Evolutionary conservation across 805 yeast species (phyloP), one percentile per base, ranked within the genome.

Genomic region (Nakazawaea siamensis): DNA sequence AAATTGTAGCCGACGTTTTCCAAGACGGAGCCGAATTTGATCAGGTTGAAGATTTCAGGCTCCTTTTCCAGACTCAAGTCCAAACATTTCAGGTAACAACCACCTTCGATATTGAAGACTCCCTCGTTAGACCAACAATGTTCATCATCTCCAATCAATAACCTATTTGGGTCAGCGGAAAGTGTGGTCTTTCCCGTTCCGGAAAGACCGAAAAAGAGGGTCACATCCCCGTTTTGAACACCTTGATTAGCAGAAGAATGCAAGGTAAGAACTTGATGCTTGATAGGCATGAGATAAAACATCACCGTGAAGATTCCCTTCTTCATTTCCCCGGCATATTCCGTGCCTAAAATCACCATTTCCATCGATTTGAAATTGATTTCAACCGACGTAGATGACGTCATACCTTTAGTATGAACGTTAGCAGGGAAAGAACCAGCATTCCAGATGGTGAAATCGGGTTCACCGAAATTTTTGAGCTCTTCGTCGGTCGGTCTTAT

Each of bases 371-470:
- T 83, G 73, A 90, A 90, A 67, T 90, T 90, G 57, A 90, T 87
- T 65, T 87, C 97, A 45, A 90, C 94, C 33, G 96, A 83, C 31
- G 97, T 87, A 44, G 88, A 66, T 24, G 97, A 88, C 40, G 97
- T 84, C 98, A 90, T 90, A 57, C 97, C 97, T 58, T 84, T 80
- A 40, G 98, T 90, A 72, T 78, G 85, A 40, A 84, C 79, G 64
- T 90, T 90, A 34, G 98, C 98, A 31, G 97, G 97, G 84, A 90
- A 90, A 57, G 86, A 94, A 54, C 98, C 98, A 36, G 96, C 97
- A 58, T 90, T 90, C 85, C 94, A 90, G 55, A 90, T 83, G 46
- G 97, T 88, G 70, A 90, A 90, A 58, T 90, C 97, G 34, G 98
- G 98, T 68, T 86, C 94, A 54, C 97, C 97, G 53, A 87, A 90